These are phyloP conservation scores for Aspergillus viridinutans DNA, from an alignment of 2,329 filamentous ascomycete species.

Conservation along the genomic window DNA sequence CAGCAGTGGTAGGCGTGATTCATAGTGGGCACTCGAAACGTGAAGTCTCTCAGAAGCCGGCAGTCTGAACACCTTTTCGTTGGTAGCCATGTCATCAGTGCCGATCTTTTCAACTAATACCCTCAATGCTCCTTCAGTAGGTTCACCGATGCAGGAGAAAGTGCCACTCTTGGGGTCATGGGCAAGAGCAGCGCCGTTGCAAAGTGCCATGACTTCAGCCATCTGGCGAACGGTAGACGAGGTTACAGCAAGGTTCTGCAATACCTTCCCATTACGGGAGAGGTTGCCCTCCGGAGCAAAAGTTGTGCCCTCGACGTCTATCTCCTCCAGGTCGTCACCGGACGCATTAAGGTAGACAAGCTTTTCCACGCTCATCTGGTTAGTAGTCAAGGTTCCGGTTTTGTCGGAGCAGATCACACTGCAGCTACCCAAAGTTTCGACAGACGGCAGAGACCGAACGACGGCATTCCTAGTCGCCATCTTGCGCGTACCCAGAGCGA, in stretches of 20 bases:
- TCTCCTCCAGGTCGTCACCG: constrained; percentile 72
- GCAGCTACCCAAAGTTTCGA: constrained; percentile 97
- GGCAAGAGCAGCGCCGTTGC: constrained; percentile 81
- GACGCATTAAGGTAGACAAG: constrained; percentile 74
- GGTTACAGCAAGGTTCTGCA: constrained; percentile 64
- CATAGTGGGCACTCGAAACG: constrained; percentile 79
- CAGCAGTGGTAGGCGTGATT: constrained; percentile 67
- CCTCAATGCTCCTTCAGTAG: constrained; percentile 88
- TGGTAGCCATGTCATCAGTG: constrained; percentile 63
- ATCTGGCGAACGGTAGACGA: constrained; percentile 80
- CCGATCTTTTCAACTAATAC: constrained; percentile 93
- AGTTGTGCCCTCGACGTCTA: constrained; percentile 87
- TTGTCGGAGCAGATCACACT: constrained; percentile 99
- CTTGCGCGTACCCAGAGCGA: constrained; percentile 92
- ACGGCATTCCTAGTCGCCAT: constrained; percentile 99
- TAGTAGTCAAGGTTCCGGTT: constrained; percentile 95
- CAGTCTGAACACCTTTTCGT: constrained; percentile 48
- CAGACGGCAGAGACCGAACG: constrained; percentile 90
- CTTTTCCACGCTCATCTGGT: constrained; percentile 98
- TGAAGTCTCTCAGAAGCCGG: constrained; percentile 63
- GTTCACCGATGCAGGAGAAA: constrained; percentile 84
- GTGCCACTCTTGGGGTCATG: constrained; percentile 71
- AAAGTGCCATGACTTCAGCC: constrained; percentile 65
- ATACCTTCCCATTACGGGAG: constrained; percentile 60
- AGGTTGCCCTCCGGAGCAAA: constrained; percentile 81